These are phyloP conservation scores for Hanseniaspora sp. DNA, from an alignment of 1,139 yeast genomes.

Conservation along the genomic window DNA sequence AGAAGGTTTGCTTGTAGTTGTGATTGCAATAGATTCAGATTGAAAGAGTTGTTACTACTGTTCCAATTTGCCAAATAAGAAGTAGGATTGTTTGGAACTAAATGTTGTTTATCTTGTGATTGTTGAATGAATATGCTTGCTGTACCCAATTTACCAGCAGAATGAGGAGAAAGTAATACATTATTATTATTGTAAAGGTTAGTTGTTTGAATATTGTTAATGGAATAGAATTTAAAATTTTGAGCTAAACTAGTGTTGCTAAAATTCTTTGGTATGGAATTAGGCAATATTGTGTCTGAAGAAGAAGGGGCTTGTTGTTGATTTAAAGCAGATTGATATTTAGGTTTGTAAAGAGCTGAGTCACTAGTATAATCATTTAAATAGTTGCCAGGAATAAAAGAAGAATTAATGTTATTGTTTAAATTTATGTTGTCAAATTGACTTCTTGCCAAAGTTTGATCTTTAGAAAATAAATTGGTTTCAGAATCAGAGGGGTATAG, in stretches of 20 bases:
- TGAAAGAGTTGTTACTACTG: background rate
- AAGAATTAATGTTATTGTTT: too few species aligned
- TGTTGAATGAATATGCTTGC: background rate
- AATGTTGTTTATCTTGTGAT: background rate
- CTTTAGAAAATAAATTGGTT: background rate
- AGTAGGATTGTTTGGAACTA: background rate
- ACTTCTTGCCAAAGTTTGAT: background rate
- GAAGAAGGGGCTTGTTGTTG: too few species aligned
- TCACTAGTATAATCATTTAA: too few species aligned
- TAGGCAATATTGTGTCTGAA: too few species aligned
- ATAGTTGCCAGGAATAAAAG: too few species aligned
- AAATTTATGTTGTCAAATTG: too few species aligned
- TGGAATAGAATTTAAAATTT: background rate
- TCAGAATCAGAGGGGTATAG: background rate
- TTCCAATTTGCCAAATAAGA: background rate
- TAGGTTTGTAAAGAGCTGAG: too few species aligned
- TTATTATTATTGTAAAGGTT: too few species aligned
- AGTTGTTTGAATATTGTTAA: background rate
- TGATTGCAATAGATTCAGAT: background rate
- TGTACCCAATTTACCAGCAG: background rate
- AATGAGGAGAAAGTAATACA: background rate
- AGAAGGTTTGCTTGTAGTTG: background rate
- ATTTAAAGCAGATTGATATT: too few species aligned
- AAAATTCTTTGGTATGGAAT: slow-evolving; percentile 3
- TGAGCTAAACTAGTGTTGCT: background rate